Base-by-base conservation (phyloP, 192 early-diverging fungal species). In the Ramicandelaber brevisporus region DNA sequence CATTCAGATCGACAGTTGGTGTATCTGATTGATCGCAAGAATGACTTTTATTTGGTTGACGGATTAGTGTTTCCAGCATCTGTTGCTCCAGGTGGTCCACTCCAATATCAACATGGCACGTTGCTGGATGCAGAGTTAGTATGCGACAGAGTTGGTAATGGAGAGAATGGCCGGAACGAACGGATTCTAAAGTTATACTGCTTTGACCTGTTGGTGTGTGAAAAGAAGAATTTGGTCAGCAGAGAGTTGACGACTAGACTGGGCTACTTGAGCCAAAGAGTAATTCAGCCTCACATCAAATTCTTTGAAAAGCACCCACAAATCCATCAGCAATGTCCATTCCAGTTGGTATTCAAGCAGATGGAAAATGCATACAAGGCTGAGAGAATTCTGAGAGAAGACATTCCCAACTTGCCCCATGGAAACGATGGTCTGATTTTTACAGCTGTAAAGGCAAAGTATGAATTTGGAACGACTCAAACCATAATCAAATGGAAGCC, bases 41-140 rank as follows among this genome's bases (percentile, higher is more conserved):
- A 81, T 61, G 58, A 70, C 6, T 92, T 78, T 50, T 74, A 61
- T 21, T 41, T 48, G 1, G 48, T 75, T 0, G 55, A 46, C 6
- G 36, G 70, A 13, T 37, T 73, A 13, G 16, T 55, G 8, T 77
- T 84, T 26, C 74, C 74, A n/a, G 29, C 14, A 50, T 50, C 29
- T 34, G 31, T 7, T 20, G 10, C 8, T 43, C 32, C n/a, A 27
- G 24, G 22, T 29, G 44, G 20, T 70, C 44, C 24, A n/a, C n/a
- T n/a, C n/a, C n/a, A n/a, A n/a, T n/a, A n/a, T n/a, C 78, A 82
- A 24, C 31, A 54, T 24, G 46, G 62, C 23, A 90, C 85, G 4
- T 50, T 96, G 7, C 55, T 97, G 21, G 87, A 97, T 39, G 85
- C 80, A 1, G 90, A 97, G 48, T 53, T 97, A 25, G 78, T 97